Base-by-base conservation (phyloP, 352 stramenopile genomes). In the Pythium vanterpoolii region DNA sequence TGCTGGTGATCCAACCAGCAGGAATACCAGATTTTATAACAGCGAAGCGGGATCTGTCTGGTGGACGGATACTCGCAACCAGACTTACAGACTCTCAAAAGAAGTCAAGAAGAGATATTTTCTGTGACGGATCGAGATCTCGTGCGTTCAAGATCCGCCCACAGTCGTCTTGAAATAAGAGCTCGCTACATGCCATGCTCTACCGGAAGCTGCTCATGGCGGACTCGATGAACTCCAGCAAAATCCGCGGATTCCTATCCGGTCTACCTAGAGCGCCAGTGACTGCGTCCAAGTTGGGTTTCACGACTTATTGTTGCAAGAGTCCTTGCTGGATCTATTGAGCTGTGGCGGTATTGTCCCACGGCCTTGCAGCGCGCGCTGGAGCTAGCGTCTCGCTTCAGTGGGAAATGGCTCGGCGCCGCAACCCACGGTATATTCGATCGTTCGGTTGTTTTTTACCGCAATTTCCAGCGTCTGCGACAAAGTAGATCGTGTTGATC, bases 371-470 rank as follows among this genome's bases (percentile, higher is more conserved):
- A n/a, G n/a, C n/a, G n/a, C n/a, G n/a, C n/a, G n/a, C n/a, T n/a
- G n/a, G n/a, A n/a, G n/a, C n/a, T n/a, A n/a, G n/a, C n/a, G n/a
- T 92, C 55, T 68, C 93, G 5, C 64, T 79, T 31, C 40, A 66
- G 13, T 95, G 85, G 85, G 57, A 58, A n/a, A 10, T 18, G 44
- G 1, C 45, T 64, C 18, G 75, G 75, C 23, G 21, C 55, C 31
- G 65, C 58, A 10, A 44, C 31, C 24, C 57, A 71, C 51, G 64
- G 64, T 33, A 66, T 70, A 14, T 90, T 85, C 36, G 81, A 78
- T 4, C 55, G 93, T 16, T 72, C 84, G 5, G 69, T 85, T 7
- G 91, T 75, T 95, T 38, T 88, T 95, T 49, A 95, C 85, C 4
- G 84, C 76, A 21, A 76, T 89, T 54, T 92, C 14, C 85, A 95